Base-by-base conservation (phyloP, 257 asterid species). In the Lavandula angustifolia region DNA sequence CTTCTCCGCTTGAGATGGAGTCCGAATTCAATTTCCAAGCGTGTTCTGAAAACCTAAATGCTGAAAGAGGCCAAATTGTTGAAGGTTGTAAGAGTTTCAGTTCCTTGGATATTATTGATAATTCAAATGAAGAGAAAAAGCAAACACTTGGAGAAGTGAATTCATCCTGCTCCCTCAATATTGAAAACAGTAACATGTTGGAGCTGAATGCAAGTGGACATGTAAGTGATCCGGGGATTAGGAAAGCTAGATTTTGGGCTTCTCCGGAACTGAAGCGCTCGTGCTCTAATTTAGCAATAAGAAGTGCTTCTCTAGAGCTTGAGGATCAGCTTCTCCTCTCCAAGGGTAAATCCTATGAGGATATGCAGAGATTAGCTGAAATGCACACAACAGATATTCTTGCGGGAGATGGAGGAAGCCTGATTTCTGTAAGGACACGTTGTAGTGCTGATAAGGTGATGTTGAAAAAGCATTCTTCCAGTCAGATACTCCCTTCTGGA, bases 391-490 rank as follows among this genome's bases (percentile, higher is more conserved):
- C 63, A 4, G 75, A 71, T 17, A 58, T 68, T 70, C 40, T 73
- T 33, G 71, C 54, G 12, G 64, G 55, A 50, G 64, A 56, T 49
- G 54, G 37, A 0, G 70, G 59, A 40, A 88, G 89, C 40, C 87
- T 95, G 3, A 44, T 71, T 43, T 86, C 95, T 31, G 71, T 73
- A 47, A 76, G 72, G 66, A 66, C 87, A 4, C 79, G 57, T 65
- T 44, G 71, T 54, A 83, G 90, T 31, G 95, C 95, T 8, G 96
- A 90, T 64, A 85, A 76, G 43, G 96, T 83, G 75, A 84, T 83
- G 58, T 43, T 87, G 79, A 90, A 85, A 82, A 90, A 87, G 74
- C 88, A 77, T 60, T 87, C 97, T 10, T 87, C 97, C 2, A 80
- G 91, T 44, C 88, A 85, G 62, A 81, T 90, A 33, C 87, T 90